phyloP scores from a whole-genome alignment of 345 rosid genomes.

The Rhodomyrtus tomentosa region DNA sequence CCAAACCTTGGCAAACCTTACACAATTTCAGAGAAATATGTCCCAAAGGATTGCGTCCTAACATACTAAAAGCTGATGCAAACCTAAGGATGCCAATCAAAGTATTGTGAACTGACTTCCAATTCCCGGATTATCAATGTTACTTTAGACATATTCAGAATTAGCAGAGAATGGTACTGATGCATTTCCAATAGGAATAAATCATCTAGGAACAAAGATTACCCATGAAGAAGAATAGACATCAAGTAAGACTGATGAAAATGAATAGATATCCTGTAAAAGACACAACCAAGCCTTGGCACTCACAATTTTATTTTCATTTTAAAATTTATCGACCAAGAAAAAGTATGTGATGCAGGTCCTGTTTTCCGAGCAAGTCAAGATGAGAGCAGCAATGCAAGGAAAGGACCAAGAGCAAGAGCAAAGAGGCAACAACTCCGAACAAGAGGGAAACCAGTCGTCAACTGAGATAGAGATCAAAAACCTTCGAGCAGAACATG shows the following conservation, averaged over 20 bases:
- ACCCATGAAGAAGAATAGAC: not conserved
- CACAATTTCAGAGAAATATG: not conserved
- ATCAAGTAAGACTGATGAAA: not conserved
- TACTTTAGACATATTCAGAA: not conserved
- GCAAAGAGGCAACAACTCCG: constrained; percentile 21
- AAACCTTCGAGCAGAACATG: constrained; percentile 46
- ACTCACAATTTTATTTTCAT: not conserved
- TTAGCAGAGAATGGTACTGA: not conserved
- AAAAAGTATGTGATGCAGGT: constrained; percentile 29
- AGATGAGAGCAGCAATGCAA: constrained; percentile 61
- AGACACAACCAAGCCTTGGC: not conserved
- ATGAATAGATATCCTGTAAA: not conserved
- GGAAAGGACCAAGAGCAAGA: constrained; percentile 32
- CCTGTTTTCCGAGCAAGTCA: constrained; percentile 68
- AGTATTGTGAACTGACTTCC: not conserved
- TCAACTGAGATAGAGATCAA: constrained; percentile 37
- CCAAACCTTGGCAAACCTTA: not conserved
- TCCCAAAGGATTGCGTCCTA: not conserved
- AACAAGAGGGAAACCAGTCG: constrained; percentile 25
- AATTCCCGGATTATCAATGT: not conserved
- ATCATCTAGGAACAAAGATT: not conserved
- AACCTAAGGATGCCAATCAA: not conserved
- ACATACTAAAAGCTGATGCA: not conserved
- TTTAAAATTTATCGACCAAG: not conserved
- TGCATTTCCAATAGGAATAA: not conserved